Conservation (phyloP, 2,329 filamentous ascomycete species). For the Lasiodiplodia gonubiensis region DNA sequence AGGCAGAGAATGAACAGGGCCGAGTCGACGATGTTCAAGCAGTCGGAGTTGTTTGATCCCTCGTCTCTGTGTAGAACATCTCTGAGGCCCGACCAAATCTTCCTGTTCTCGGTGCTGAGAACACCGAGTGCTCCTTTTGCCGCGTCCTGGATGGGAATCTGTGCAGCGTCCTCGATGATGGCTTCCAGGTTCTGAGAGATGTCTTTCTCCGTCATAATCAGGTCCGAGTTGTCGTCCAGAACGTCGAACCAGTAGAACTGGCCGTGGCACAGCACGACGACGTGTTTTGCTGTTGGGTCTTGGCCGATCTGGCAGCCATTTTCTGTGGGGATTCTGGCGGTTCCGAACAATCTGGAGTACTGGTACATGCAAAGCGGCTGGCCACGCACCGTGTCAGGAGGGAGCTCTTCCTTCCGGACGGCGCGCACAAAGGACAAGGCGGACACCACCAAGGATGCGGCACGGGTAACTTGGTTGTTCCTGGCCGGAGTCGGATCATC, state of each 20-base stretch:
- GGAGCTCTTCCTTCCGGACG: slow-evolving; percentile 88
- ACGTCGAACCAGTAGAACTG: slow-evolving; percentile 99
- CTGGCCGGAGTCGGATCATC: slow-evolving; percentile 96
- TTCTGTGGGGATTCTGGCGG: slow-evolving; percentile 89
- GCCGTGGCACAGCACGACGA: slow-evolving; percentile 90
- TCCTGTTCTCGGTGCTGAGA: slow-evolving; percentile 93
- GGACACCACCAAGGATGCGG: slow-evolving; percentile 89
- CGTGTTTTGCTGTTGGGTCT: slow-evolving; percentile 88
- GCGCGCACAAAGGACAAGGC: slow-evolving; percentile 91
- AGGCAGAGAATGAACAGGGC: slow-evolving; percentile 91
- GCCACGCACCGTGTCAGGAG: slow-evolving; percentile 83
- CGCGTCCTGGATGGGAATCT: slow-evolving; percentile 89
- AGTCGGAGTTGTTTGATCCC: slow-evolving; percentile 93
- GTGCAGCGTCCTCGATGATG: slow-evolving; percentile 86
- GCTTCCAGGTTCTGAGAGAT: slow-evolving; percentile 89
- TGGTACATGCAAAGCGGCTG: slow-evolving; percentile 97
- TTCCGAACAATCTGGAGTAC: slow-evolving; percentile 93
- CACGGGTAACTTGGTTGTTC: slow-evolving; percentile 94
- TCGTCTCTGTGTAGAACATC: slow-evolving; percentile 86
- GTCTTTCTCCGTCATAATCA: slow-evolving; percentile 97
- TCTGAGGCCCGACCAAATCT: slow-evolving; percentile 90
- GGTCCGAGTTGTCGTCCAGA: slow-evolving; percentile 87
- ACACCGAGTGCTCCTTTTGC: slow-evolving; percentile 95
- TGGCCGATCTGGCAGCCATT: slow-evolving; percentile 96
- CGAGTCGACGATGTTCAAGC: slow-evolving; percentile 92